These are phyloP conservation scores for Sporothrix luriei DNA, from an alignment of 2,329 filamentous ascomycete genomes.

Conservation along the genomic window DNA sequence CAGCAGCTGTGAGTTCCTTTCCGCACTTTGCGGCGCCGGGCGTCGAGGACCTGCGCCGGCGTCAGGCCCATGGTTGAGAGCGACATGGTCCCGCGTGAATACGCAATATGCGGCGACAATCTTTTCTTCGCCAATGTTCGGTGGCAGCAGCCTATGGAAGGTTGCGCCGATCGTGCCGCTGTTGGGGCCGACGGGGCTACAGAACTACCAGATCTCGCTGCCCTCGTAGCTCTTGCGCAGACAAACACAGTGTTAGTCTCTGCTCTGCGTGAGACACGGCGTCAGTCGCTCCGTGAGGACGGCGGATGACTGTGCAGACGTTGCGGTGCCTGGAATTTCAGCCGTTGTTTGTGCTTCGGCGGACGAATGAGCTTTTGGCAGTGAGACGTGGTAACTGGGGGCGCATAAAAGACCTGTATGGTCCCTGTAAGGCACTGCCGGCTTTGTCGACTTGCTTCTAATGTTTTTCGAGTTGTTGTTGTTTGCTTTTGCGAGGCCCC, in stretches of 20 bases:
- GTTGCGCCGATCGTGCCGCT: not conserved
- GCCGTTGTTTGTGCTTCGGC: not conserved
- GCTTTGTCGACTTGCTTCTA: not conserved
- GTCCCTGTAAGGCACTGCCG: not conserved
- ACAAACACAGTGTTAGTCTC: not conserved
- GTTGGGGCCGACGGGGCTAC: not conserved
- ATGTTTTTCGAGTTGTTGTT: not conserved
- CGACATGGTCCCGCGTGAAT: conserved; percentile 1
- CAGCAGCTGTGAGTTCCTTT: conserved; percentile 60
- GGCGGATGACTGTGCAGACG: not conserved
- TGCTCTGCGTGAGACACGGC: not conserved
- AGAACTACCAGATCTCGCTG: too few species aligned
- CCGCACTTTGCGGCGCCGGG: conserved; percentile 50
- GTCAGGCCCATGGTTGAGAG: conserved; percentile 26
- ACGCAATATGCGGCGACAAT: too few species aligned
- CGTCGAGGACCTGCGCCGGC: conserved; percentile 35
- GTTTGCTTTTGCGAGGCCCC: not conserved
- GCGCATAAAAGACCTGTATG: not conserved
- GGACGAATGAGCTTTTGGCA: not conserved
- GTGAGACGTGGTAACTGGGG: not conserved
- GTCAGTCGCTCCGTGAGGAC: not conserved
- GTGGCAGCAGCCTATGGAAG: too few species aligned
- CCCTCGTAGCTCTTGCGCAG: not conserved
- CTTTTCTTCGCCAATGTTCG: too few species aligned
- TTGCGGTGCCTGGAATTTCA: not conserved